Evolutionary conservation across 148 eudicot genomes (phyloP).

Genomic region (Rhododendron ovatum): DNA sequence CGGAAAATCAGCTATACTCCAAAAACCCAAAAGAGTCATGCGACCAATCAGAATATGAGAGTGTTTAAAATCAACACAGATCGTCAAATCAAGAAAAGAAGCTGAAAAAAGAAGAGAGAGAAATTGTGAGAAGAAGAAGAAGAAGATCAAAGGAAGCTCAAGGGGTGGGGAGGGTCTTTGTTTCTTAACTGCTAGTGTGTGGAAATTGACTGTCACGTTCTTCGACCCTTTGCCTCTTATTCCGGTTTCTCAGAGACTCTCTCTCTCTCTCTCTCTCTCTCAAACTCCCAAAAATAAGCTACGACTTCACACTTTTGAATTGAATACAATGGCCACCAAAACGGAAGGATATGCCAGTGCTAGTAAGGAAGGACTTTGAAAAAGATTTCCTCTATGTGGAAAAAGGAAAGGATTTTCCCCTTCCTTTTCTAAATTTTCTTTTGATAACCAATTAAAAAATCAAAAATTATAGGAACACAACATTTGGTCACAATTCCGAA

Average conservation of each 20-base stretch:
- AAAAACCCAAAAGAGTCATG: not conserved
- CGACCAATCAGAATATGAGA: not conserved
- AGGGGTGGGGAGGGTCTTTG: not conserved
- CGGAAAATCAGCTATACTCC: not conserved
- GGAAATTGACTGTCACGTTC: constrained; percentile 29
- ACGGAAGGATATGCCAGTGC: not conserved
- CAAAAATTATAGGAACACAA: not conserved
- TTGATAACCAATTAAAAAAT: no score
- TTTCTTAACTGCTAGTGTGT: constrained; percentile 15
- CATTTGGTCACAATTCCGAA: no score
- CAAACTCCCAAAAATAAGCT: not conserved
- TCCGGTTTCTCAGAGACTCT: constrained; percentile 14
- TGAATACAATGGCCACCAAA: not conserved
- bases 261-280: constrained; percentile 1
- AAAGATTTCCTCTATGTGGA: not conserved
- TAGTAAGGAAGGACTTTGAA: not conserved
- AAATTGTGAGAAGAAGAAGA: not conserved
- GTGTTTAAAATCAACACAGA: not conserved
- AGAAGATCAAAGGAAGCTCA: not conserved
- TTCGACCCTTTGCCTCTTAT: constrained; percentile 22
- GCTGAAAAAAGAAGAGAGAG: not conserved
- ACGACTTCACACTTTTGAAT: not conserved
- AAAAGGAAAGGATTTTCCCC: not conserved
- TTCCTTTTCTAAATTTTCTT: not conserved
- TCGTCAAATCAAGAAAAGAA: not conserved